Percentiles rank a stretch among this genome's conserved stretches.
phyloP scores from a whole-genome alignment of 2,329 filamentous ascomycete species.

The Neofusicoccum ribis region DNA sequence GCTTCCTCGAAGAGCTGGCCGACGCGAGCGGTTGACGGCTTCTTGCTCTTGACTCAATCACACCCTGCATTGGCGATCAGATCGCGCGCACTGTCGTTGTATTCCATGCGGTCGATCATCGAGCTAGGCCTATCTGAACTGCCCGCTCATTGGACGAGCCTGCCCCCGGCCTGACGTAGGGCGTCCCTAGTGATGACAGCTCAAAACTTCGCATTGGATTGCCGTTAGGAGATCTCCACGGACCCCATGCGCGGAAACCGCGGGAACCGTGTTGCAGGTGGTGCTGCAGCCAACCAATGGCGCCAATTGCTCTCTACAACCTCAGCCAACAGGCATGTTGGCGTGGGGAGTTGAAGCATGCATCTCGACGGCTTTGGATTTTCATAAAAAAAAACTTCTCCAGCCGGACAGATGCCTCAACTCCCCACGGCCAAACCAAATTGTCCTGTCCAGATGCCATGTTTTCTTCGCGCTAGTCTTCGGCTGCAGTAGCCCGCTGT shows the following conservation, averaged over 20 bases:
- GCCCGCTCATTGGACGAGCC: neutral
- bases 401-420: no score
- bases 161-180: neutral
- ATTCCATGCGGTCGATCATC: constrained; percentile 5
- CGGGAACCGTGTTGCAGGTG: neutral
- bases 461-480: no score
- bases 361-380: no score
- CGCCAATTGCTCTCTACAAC: no score
- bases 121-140: neutral
- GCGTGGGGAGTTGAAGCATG: no score
- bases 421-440: no score
- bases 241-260: neutral
- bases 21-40: neutral
- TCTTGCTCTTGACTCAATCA: neutral
- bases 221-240: neutral
- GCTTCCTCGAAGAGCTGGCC: neutral
- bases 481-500: no score
- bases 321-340: no score
- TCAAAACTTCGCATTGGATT: neutral
- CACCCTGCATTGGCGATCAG: constrained; percentile 13
- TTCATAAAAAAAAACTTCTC: no score
- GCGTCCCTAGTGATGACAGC: neutral
- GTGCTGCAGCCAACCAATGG: no score
- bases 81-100: constrained; percentile 8
- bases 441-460: no score